Base-by-base conservation (phyloP, 1,139 yeast species). In the Debaryomycetaceae sp. region DNA sequence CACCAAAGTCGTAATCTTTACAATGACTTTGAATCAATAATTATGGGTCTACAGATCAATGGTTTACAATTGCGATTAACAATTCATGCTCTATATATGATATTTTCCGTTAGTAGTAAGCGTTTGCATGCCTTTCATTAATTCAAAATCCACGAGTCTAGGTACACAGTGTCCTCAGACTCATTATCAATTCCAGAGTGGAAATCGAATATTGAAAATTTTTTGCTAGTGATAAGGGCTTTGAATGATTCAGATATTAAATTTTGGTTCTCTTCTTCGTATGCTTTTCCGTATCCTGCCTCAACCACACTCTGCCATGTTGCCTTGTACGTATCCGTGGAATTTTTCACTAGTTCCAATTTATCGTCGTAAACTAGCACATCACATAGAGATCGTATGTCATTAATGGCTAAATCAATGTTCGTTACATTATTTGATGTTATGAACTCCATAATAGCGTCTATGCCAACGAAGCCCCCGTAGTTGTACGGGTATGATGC, bases 301-400 rank as follows among this genome's bases (percentile, higher is more conserved):
- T 78, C 85, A 33, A 79, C 55, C 1, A 82, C 77, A 52, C 85
- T 78, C 41, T 76, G 81, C 68, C 82, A 71, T 2, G 85, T 77
- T 1, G 80, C 81, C 50, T 69, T 75, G 52, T 78, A 81, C 38
- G 77, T 72, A 46, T 79, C 83, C 31, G 71, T 59, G 3, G 73
- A 64, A 42, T 59, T 63, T 24, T 52, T 51, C 2, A 81, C 71
- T 41, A 76, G 67, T 56, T 89, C 98, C 41, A 92, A 61, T 59
- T 84, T 86, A 55, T 88, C 96, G 53, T 92, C 98, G 60, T 74
- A 88, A 1, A 86, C 81, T 35, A 92, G 68, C 14, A 92, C 97
- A 49, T 89, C 95, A 61, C 98, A 89, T 18, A 92, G 69, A 0
- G 94, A 73, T 41, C 91, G 73, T 41, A 94, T 81, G 57, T 92